These are phyloP conservation scores for Hyphodiscus sp. DNA, from an alignment of 2,329 filamentous ascomycete genomes.

Conservation along the genomic window DNA sequence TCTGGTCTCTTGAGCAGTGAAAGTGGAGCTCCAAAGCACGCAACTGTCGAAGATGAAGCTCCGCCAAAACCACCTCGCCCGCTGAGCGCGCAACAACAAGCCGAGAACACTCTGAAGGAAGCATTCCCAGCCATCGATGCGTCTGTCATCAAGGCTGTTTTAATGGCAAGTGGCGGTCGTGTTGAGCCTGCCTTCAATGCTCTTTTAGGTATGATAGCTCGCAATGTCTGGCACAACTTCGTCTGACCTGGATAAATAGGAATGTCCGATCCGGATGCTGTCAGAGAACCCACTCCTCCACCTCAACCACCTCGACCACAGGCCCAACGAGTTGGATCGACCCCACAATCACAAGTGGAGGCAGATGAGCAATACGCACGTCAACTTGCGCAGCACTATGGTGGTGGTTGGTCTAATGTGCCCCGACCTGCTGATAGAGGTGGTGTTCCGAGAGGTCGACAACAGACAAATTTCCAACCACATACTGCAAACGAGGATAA, in stretches of 20 bases:
- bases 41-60: conserved; percentile 39
- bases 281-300: conserved; percentile 54
- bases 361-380: conserved; percentile 88
- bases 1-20: conserved; percentile 44
- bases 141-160: conserved; percentile 77
- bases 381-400: conserved; percentile 85
- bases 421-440: conserved; percentile 36
- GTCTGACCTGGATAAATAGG: conserved; percentile 37
- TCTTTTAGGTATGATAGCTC: conserved; percentile 58
- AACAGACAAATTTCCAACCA: conserved; percentile 47
- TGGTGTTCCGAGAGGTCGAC: conserved; percentile 33
- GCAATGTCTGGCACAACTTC: background rate
- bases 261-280: conserved; percentile 74
- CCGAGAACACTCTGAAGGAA: conserved; percentile 82
- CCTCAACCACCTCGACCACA: conserved; percentile 74
- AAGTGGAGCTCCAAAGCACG: conserved; percentile 36
- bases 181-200: conserved; percentile 96
- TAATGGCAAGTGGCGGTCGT: conserved; percentile 77
- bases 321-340: conserved; percentile 41
- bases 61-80: conserved; percentile 85
- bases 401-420: conserved; percentile 51
- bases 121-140: conserved; percentile 83
- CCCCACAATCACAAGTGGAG: conserved; percentile 73
- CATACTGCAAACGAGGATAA: conserved; percentile 58
- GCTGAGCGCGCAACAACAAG: conserved; percentile 73